Conservation (phyloP, 169 alveolate genomes). For the Plasmodium coatneyi region DNA sequence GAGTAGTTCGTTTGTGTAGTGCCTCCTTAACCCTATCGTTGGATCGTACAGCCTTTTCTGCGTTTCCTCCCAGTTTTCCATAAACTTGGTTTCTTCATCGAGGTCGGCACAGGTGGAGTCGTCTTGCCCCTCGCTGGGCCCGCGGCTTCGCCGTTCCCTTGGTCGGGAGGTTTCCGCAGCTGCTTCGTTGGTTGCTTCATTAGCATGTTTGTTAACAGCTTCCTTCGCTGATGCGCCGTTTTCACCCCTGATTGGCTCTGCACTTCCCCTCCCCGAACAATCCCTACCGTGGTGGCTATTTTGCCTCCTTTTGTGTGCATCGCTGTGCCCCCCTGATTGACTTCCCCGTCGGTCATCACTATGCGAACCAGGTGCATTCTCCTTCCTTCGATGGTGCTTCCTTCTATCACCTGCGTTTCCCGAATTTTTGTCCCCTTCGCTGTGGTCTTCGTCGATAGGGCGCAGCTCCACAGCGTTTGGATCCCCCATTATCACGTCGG, state of each 20-base stretch:
- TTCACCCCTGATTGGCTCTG: not conserved
- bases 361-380: not conserved
- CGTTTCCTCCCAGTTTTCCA: constrained; percentile 57
- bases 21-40: constrained; percentile 54
- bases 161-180: not conserved
- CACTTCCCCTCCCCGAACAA: not conserved
- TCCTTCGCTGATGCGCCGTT: not conserved
- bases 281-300: not conserved
- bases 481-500: not conserved
- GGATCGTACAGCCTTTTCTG: constrained; percentile 54
- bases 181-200: not conserved
- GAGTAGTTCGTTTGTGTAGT: constrained; percentile 59
- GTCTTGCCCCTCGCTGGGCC: not conserved
- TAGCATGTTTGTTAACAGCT: not conserved
- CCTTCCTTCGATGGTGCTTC: not conserved
- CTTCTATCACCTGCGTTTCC: not conserved
- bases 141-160: not conserved
- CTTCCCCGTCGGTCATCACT: not conserved
- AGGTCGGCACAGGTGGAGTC: not conserved
- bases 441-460: not conserved
- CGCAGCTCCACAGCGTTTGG: not conserved
- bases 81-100: constrained; percentile 33
- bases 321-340: not conserved
- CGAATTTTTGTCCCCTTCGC: not conserved
- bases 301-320: not conserved